Evolutionary conservation across 148 eudicot species (phyloP).

Genomic region (Rhododendron vialii): DNA sequence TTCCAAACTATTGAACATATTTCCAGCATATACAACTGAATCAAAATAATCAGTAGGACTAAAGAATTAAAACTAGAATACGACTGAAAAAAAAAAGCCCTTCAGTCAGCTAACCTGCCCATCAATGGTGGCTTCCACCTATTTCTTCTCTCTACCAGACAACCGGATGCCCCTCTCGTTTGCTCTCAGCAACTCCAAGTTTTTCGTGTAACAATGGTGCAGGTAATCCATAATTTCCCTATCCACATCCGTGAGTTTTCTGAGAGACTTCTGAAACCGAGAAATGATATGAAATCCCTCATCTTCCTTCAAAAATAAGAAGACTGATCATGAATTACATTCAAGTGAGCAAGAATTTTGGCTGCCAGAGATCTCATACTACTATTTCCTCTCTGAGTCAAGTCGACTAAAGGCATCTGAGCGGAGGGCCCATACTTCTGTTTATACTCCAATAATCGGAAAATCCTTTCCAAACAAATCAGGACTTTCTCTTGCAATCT

Average conservation of each 20-base stretch:
- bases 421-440: constrained; percentile 29
- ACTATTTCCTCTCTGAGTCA: constrained; percentile 37
- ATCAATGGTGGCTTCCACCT: background rate
- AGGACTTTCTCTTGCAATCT: constrained; percentile 38
- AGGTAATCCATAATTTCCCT: background rate
- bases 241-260: background rate
- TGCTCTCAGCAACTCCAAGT: background rate
- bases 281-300: background rate
- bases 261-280: background rate
- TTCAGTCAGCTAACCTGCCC: background rate
- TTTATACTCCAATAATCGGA: constrained; percentile 25
- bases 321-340: constrained; percentile 38
- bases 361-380: constrained; percentile 33
- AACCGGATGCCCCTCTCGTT: background rate
- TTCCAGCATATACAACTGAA: background rate
- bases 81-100: background rate
- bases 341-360: constrained; percentile 33
- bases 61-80: constrained; percentile 1
- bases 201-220: background rate
- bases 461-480: constrained; percentile 26
- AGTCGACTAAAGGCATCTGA: constrained; percentile 37
- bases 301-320: constrained; percentile 27
- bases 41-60: background rate
- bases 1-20: background rate
- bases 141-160: background rate